Percentiles rank a stretch among this genome's conserved stretches.
These are phyloP conservation scores for Fusarium sp. DNA, from an alignment of 2,329 filamentous ascomycete species.

Conservation along the genomic window DNA sequence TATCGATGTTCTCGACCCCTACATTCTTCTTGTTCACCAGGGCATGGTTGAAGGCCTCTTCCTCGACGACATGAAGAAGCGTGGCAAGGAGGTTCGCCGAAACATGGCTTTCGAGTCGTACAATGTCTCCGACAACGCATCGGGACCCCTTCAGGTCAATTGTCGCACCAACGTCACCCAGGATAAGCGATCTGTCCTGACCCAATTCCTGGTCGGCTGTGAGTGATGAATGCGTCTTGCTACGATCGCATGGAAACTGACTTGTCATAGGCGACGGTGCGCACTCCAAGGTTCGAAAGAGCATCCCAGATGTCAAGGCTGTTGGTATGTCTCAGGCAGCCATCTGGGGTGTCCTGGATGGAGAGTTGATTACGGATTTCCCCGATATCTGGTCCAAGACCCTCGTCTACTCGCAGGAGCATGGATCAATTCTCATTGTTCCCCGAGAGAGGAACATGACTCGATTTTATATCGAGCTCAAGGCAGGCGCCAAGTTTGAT, in stretches of 20 bases:
- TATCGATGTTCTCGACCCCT: conserved; percentile 68
- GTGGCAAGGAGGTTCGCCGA: conserved; percentile 72
- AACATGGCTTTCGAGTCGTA: conserved; percentile 74
- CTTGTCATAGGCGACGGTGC: conserved; percentile 70
- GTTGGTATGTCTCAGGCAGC: conserved; percentile 66
- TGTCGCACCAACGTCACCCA: conserved; percentile 64
- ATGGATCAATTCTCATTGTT: conserved; percentile 79
- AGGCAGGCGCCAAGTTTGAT: conserved; percentile 57
- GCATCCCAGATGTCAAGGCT: conserved; percentile 68
- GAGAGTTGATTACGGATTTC: conserved; percentile 77
- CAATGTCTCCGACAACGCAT: conserved; percentile 56
- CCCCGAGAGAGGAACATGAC: conserved; percentile 80
- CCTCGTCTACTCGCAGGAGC: conserved; percentile 73
- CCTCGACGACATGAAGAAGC: conserved; percentile 74
- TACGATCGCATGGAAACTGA: conserved; percentile 12
- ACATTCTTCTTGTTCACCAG: conserved; percentile 74
- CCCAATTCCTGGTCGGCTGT: conserved; percentile 77
- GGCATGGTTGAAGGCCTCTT: conserved; percentile 81
- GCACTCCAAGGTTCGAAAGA: conserved; percentile 76
- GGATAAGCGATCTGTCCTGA: conserved; percentile 62
- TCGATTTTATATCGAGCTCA: conserved; percentile 70
- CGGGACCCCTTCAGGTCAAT: conserved; percentile 61
- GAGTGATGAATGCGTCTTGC: conserved; percentile 40
- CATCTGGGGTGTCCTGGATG: conserved; percentile 79
- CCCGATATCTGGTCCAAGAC: conserved; percentile 82